phyloP scores from a whole-genome alignment of 2,329 filamentous ascomycete genomes.

The Fusarium sp. region DNA sequence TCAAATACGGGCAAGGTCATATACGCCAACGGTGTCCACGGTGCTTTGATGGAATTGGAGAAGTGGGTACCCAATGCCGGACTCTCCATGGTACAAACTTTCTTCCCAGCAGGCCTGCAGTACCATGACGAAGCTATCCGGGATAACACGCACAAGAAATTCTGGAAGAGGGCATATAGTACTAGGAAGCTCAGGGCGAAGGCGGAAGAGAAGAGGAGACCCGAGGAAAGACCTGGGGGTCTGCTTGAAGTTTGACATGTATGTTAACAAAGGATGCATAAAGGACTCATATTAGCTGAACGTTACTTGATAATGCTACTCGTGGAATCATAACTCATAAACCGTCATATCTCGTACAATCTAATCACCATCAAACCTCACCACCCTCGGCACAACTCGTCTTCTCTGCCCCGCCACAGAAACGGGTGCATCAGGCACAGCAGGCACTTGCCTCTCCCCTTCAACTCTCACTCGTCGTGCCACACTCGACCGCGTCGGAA shows the following conservation, averaged over 20 bases:
- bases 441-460: background rate
- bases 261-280: background rate
- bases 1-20: background rate
- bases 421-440: background rate
- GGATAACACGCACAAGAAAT: background rate
- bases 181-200: background rate
- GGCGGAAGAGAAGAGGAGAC: background rate
- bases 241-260: background rate
- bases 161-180: background rate
- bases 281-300: fast-evolving
- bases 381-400: background rate
- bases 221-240: background rate
- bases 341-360: background rate
- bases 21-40: background rate
- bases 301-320: background rate
- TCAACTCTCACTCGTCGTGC: background rate
- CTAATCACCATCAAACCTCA: background rate
- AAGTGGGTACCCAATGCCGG: background rate
- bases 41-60: background rate
- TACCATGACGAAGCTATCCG: background rate
- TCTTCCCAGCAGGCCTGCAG: background rate
- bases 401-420: background rate
- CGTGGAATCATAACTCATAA: background rate
- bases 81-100: background rate
- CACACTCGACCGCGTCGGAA: background rate